Conservation (phyloP, 805 yeast genomes). For the Saturnispora dispora region DNA sequence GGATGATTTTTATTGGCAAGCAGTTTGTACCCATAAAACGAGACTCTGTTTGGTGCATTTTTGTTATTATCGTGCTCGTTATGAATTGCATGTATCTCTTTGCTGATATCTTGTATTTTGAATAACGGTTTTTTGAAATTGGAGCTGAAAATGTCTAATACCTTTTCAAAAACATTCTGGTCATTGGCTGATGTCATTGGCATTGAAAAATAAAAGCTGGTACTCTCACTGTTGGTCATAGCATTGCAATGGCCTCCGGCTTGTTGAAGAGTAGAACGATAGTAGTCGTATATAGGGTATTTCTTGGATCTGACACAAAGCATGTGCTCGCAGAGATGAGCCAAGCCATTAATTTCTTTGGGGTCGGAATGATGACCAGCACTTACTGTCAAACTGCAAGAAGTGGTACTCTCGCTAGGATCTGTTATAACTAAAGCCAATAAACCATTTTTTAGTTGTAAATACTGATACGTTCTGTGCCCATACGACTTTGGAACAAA, state of each 20-base stretch:
- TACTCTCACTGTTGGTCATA: conserved; percentile 56
- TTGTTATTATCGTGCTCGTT: conserved; percentile 59
- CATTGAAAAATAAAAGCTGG: conserved; percentile 54
- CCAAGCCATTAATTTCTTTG: conserved; percentile 60
- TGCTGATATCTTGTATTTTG: conserved; percentile 30
- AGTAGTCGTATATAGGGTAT: conserved; percentile 39
- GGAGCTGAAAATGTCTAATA: conserved; percentile 42
- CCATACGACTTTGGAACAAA: conserved; percentile 12
- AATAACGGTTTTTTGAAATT: conserved; percentile 46
- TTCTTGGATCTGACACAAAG: conserved; percentile 46
- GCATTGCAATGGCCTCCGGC: conserved; percentile 60
- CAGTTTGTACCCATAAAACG: conserved; percentile 51
- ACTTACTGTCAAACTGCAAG: conserved; percentile 67
- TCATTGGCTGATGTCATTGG: conserved; percentile 30
- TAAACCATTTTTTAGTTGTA: conserved; percentile 61
- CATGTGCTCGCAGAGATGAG: conserved; percentile 85
- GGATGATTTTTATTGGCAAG: conserved; percentile 41
- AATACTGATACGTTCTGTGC: conserved; percentile 34
- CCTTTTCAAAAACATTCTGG: conserved; percentile 34
- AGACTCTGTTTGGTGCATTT: conserved; percentile 33
- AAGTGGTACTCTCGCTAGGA: conserved; percentile 50
- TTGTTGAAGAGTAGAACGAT: conserved; percentile 34
- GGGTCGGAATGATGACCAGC: conserved; percentile 83
- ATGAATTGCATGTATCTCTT: conserved; percentile 53
- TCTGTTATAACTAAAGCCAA: conserved; percentile 66